Evolutionary conservation across 1,139 yeast genomes (phyloP), one percentile per base, ranked within the genome.

Genomic region (Zygosaccharomyces pseudobailii): DNA sequence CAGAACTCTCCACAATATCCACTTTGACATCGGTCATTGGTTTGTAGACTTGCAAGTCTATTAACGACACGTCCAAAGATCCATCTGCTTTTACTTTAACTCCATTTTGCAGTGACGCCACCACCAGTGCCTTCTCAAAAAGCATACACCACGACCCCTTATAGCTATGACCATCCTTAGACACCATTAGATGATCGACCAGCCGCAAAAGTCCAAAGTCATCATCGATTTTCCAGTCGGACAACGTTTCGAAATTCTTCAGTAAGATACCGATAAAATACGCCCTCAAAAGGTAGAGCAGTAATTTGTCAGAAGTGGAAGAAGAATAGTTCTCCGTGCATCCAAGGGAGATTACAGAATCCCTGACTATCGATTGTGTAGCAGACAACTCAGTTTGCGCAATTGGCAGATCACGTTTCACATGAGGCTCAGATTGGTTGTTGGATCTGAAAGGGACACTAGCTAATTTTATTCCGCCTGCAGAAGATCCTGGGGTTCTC

Each of bases 141-240:
- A 65, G 48, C 45, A 52, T 63, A 41, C 67, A 64, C 45, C 58
- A 52, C 6, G 58, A 55, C 4, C 43, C 38, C 3, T 34, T 10
- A 40, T 57, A 63, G 0, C 23, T 47, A 1, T 40, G 34, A 1
- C 52, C 53, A 41, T 57, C 58, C 5, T 40, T 40, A 1, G 66
- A 60, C 6, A 61, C 51, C 45, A 53, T 42, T 23, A 65, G 53
- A 19, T 43, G 48, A 43, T 65, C 68, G 1, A 63, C 61, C 22
- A 63, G 35, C 35, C 68, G 47, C 30, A 65, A 43, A 23, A 61
- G 46, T 1, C 69, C 69, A 44, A 52, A 63, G 23, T 49, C 44
- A 8, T 57, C 54, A 45, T 65, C 67, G 20, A 62, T 35, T 35
- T 56, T 45, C 57, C 61, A 57, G 34, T 50, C 55, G 2, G 42